These are phyloP conservation scores for Oidiodendron maius DNA, from an alignment of 495 filamentous ascomycete species.

Conservation along the genomic window DNA sequence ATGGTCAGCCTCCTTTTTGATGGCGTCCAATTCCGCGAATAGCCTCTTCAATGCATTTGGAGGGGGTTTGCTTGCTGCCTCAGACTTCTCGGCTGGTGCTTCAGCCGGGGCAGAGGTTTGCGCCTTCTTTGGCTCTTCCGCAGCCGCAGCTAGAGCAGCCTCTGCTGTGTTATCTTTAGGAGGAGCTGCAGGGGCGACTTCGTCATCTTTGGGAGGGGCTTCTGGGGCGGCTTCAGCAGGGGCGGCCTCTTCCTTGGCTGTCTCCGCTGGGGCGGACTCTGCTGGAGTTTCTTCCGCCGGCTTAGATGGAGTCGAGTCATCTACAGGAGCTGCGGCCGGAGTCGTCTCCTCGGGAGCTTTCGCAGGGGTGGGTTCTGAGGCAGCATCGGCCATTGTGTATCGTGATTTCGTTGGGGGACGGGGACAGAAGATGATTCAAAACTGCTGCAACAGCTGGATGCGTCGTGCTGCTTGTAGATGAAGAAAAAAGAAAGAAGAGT, in stretches of 20 bases:
- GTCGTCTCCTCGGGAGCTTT: not conserved
- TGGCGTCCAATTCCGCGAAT: conserved; percentile 15
- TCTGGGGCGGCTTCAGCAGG: not conserved
- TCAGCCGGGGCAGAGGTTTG: not conserved
- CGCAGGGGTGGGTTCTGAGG: not conserved
- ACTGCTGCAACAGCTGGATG: too few relatives aligned
- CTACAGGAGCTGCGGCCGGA: not conserved
- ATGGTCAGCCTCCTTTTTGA: conserved; percentile 47
- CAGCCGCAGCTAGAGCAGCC: not conserved
- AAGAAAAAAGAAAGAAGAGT: too few relatives aligned
- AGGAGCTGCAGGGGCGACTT: not conserved
- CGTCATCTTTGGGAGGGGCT: conserved; percentile 3
- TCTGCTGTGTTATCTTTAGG: conserved; percentile 1
- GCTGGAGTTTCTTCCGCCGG: conserved; percentile 2
- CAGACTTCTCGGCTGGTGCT: not conserved
- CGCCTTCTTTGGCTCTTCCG: not conserved
- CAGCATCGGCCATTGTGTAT: conserved; percentile 4
- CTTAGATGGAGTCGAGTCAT: conserved; percentile 1
- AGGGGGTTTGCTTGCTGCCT: not conserved
- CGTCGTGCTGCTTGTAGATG: too few relatives aligned
- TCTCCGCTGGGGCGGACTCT: not conserved
- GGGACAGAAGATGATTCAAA: not conserved
- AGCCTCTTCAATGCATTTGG: conserved; percentile 18
- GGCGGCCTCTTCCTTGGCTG: too few relatives aligned
- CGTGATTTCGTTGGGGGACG: not conserved